Base-by-base conservation (phyloP, 164 flowering plant genomes). In the Liriodendron chinense region DNA sequence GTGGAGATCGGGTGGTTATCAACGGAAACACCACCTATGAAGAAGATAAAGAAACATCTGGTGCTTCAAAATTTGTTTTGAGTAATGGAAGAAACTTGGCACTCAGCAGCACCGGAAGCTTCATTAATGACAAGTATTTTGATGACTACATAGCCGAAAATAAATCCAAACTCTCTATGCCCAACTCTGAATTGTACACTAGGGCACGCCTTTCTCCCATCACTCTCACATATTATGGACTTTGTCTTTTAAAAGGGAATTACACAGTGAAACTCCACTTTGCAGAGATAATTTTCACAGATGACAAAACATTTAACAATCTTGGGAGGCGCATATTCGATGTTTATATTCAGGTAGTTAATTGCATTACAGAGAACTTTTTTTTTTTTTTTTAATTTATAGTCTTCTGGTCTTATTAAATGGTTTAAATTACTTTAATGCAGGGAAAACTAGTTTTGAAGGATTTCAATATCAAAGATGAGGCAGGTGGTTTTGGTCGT, bases 81-180 rank as follows among this genome's bases (percentile, higher is more conserved):
- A 75, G 83, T 48, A 81, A 77, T 68, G 75, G 81, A 34, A 9
- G 43, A 47, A 64, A 77, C 72, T 92, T 96, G 96, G 98, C 87
- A 65, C 81, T 84, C 47, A 91, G 93, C 74, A 90, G 88, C 86
- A 88, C 92, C 4, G 97, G 98, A 7, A 86, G 84, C 80, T 92
- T 88, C 84, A 77, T 90, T 92, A 97, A 90, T 72, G 87, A 88
- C 53, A 69, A 72, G 77, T 74, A 47, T 69, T 77, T 66, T 61
- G 87, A 85, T 73, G 75, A 70, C 22, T 78, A 78, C 26, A 62
- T 62, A 24, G 68, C 56, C 18, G 12, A 65, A 24, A 81, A 68
- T 13, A 68, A 14, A 68, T 26, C 70, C 21, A n/a, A 1, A 26
- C 70, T 68, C 22, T 68, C 50, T 14, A 68, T 68, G 48, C 70